Evolutionary conservation across 148 eudicot genomes (phyloP), one percentile per base, ranked within the genome.

Genomic region (Suaeda aralocaspica): DNA sequence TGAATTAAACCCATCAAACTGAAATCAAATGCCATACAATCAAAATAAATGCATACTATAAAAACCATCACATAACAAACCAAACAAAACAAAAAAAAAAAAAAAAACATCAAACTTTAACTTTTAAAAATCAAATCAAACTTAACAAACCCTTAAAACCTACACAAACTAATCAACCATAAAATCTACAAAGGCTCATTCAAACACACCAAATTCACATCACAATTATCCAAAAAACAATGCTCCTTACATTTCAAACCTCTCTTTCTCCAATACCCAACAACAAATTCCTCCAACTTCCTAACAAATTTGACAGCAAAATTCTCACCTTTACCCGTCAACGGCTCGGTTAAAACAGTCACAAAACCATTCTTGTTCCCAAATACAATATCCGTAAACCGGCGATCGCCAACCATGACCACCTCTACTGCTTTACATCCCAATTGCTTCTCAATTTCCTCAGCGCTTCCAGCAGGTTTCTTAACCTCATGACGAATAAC

Each of bases 391-490:
- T 92, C 98, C 1, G 98, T 92, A 74, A 92, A 88, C 56, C 89
- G 83, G 24, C 98, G 89, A 79, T 92, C 98, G 59, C 98, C 98
- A 30, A 92, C 96, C 94, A 92, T 86, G 22, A 90, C 89, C 8
- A 92, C 82, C 61, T 51, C 78, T 0, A 81, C 71, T 10, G 90
- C 69, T 64, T 74, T 77, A 76, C 85, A 92, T 15, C 92, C 93
- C 42, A 92, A 81, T 53, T 82, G 84, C 26, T 72, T 77, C 75
- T 90, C 94, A 25, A 92, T 81, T 64, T 92, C 98, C 67, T 81
- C 92, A 29, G 96, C 87, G 22, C 81, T 66, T 60, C 98, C 98
- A 19, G 85, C 96, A 19, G 98, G 98, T 73, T 92, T 92, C 73
- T 92, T 92, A 72, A 88, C 82, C 82, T 72, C 76, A 70, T 92